A percentile compares a stretch with the other conserved stretches of the same genome.
Conservation (phyloP, 257 asterid genomes). For the Thymus quinquecostatus region DNA sequence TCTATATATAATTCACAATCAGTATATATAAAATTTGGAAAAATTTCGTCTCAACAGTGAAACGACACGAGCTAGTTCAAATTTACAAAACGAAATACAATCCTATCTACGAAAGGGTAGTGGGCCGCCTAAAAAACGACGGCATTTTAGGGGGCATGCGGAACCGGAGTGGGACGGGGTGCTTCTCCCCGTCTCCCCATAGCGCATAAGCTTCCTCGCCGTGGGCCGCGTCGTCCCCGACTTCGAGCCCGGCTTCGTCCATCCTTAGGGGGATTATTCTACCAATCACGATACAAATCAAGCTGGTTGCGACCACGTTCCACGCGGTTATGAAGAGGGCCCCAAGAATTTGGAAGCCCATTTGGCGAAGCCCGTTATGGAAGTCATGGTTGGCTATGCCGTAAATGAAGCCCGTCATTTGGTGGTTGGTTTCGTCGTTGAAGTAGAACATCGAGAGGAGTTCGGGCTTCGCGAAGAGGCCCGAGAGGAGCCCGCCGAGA, state of each 20-base stretch:
- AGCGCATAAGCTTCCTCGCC: conserved; percentile 67
- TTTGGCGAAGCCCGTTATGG: conserved; percentile 42
- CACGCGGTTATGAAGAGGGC: conserved; percentile 50
- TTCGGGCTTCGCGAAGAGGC: conserved; percentile 61
- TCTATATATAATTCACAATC: not conserved
- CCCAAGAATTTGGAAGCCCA: conserved; percentile 52
- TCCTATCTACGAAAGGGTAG: too few species aligned
- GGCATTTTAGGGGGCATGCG: conserved; percentile 64
- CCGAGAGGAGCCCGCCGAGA: conserved; percentile 66
- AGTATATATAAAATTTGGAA: too few species aligned
- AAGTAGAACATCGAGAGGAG: conserved; percentile 46
- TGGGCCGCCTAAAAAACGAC: conserved; percentile 42
- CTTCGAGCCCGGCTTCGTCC: conserved; percentile 58
- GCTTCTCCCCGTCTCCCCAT: conserved; percentile 58
- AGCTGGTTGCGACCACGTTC: conserved; percentile 56
- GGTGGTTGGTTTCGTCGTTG: not conserved
- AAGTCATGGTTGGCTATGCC: conserved; percentile 38
- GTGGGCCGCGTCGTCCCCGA: conserved; percentile 63
- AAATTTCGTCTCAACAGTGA: not conserved
- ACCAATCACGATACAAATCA: conserved; percentile 52
- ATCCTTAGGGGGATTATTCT: conserved; percentile 45
- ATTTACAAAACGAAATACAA: not conserved
- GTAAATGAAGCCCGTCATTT: conserved; percentile 53
- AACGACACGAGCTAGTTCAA: not conserved
- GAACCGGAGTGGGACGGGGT: conserved; percentile 57